Base-by-base conservation (phyloP, 495 filamentous ascomycete species). In the Tetracladium setigerum region DNA sequence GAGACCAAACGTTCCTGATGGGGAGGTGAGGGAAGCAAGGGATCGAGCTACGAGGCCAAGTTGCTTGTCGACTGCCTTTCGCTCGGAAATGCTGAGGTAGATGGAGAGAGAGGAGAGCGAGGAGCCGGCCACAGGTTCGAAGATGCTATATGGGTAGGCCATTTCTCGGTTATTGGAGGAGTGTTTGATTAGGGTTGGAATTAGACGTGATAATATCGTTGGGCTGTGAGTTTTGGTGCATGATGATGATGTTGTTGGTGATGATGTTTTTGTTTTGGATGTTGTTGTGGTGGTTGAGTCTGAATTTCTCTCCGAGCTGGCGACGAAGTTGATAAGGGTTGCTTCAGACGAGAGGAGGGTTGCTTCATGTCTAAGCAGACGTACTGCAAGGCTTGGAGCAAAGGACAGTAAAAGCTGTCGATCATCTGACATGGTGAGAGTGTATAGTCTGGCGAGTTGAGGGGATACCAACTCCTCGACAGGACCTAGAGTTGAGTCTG, bases 361-460 rank as follows among this genome's bases (percentile, higher is more conserved):
- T 19, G 72, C 65, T 57, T 84, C 81, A 41, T 79, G 73, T 15
- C 81, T 73, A 2, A 84, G 65, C 4, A 82, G 63, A 8, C 71
- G 67, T 2, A 71, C 72, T 17, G 65, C 67, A 31, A 66, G 60
- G 15, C 60, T 63, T n/a, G 80, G 79, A 15, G 69, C 66, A 48
- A 69, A 63, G 55, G 79, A 77, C 7, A 84, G 56, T 2, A 82
- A 53, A 19, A 83, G 54, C 31, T 65, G 63, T 27, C 61, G 62
- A 15, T 72, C 73, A 46, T 82, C 78, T 0, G 76, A 73, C 27
- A 82, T 71, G 32, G 57, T 66, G 7, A 83, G 54, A 1, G 69
- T 58, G 40, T 72, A 76, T 15, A 81, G 62, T 5, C 70, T 67
- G 58, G 81, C 71, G 16, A 82, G 58, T n/a, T 55, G 54, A 1